phyloP scores from a whole-genome alignment of 139 green algal species.

The Pseudopediastrum boryanum region DNA sequence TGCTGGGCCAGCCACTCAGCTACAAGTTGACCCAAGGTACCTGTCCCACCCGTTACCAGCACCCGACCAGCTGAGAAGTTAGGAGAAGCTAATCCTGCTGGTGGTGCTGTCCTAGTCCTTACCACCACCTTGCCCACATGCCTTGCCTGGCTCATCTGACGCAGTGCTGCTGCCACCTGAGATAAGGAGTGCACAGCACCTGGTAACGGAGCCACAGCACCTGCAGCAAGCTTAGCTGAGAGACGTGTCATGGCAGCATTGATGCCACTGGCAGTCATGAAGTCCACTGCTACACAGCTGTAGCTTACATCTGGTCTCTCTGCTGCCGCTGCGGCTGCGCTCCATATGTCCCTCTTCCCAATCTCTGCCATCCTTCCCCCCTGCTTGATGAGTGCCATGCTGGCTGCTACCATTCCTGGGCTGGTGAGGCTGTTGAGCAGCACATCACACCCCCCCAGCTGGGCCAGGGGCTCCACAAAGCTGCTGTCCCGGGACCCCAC shows the following conservation, averaged over 20 bases:
- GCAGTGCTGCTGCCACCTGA: constrained; percentile 56
- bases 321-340: constrained; percentile 48
- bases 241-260: constrained; percentile 38
- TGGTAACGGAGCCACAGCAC: constrained; percentile 46
- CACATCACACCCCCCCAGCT: constrained; percentile 62
- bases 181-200: constrained; percentile 41
- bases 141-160: constrained; percentile 77
- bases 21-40: constrained; percentile 64
- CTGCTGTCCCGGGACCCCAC: constrained; percentile 49
- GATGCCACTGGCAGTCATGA: constrained; percentile 41
- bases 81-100: not conserved
- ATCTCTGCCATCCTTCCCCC: constrained; percentile 85
- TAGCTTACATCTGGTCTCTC: constrained; percentile 82
- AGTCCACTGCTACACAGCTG: constrained; percentile 47
- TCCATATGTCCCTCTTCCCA: constrained; percentile 89
- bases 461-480: constrained; percentile 28
- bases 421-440: constrained; percentile 86
- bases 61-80: not conserved
- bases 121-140: constrained; percentile 90
- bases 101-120: not conserved
- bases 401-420: constrained; percentile 70
- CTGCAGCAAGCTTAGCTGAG: constrained; percentile 28
- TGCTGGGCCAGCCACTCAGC: constrained; percentile 52
- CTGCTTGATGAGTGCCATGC: constrained; percentile 52
- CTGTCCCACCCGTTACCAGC: constrained; percentile 69